phyloP scores from a whole-genome alignment of 192 early-diverging fungal genomes.

The Entomortierella parvispora region DNA sequence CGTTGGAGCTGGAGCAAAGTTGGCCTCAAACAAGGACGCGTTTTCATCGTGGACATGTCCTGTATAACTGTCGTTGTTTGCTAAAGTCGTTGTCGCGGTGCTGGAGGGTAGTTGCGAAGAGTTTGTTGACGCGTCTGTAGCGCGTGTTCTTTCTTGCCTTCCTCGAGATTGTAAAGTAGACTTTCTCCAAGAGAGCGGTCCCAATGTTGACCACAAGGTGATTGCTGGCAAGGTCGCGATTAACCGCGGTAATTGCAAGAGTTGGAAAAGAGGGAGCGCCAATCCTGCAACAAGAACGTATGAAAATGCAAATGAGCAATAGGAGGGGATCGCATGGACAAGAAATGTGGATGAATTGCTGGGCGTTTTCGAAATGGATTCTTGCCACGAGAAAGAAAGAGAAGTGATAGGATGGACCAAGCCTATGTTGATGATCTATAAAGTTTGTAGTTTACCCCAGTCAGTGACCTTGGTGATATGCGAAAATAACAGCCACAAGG shows the following conservation, averaged over 20 bases:
- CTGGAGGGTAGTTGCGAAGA: too few species aligned
- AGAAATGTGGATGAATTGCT: conserved; percentile 9
- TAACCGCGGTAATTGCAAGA: conserved; percentile 23
- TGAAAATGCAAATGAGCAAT: conserved; percentile 28
- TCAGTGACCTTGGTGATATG: too few species aligned
- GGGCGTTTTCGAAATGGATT: not conserved
- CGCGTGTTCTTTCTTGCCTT: not conserved
- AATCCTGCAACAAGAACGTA: conserved; percentile 23
- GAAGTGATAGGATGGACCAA: conserved; percentile 16
- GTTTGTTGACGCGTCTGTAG: not conserved
- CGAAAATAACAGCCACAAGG: not conserved
- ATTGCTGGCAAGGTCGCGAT: conserved; percentile 22
- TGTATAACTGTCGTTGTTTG: too few species aligned
- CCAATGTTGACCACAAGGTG: conserved; percentile 28
- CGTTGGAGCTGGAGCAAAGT: conserved; percentile 25
- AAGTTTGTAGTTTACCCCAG: too few species aligned
- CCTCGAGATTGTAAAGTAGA: not conserved
- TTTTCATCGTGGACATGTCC: too few species aligned
- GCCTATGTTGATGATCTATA: conserved; percentile 11
- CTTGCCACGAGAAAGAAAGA: conserved; percentile 26
- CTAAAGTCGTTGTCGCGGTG: not conserved
- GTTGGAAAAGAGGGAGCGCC: conserved; percentile 10
- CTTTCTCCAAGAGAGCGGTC: conserved; percentile 35
- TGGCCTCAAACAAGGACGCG: conserved; percentile 12
- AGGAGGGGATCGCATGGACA: conserved; percentile 32